Evolutionary conservation across 148 eudicot genomes (phyloP), one percentile per base, ranked within the genome.

Genomic region (Euryodendron excelsum): DNA sequence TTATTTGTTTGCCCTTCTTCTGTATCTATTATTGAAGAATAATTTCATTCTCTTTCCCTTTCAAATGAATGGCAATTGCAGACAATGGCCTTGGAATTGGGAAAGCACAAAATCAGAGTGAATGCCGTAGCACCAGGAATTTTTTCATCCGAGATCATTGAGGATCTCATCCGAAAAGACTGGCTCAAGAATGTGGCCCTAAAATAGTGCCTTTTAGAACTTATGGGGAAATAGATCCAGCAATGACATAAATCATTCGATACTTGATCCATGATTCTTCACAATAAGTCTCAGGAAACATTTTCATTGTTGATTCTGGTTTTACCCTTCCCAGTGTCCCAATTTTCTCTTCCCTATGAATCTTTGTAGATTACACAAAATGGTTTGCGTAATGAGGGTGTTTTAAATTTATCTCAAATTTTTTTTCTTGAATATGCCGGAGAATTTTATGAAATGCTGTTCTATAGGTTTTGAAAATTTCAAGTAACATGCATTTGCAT

Each of bases 241-340:
- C 97, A 50, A 76, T 91, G 69, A 89, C 92, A 34, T 87, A 93
- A 7, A 76, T 93, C 1, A 80, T 91, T 3, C 77, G 93, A 39
- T 93, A 89, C 78, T 80, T 93, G 65, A 91, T 93, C 66, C 85
- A 87, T 23, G 88, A 91, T 73, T 85, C 91, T 23, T 87, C 97
- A 0, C 73, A 79, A 25, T 88, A 93, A 45, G 79, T 93, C 20
- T 85, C 94, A 2, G 97, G 94, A 62, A 93, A 93, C 59, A 69
- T 84, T 56, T 93, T 79, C 79, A 87, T 91, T 20, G 94, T 83
- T 23, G 93, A 92, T 62, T 80, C 91, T 1, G 97, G 97, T 28
- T 69, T 72, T 3, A 85, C 90, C 15, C 71, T 93, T 52, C 88
- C 94, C 0, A 94, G 94, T 39, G 76, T 89, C 8, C 94, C 94